Percentiles rank a stretch among this genome's conserved stretches.
These are phyloP conservation scores for Quercus rubra DNA, from an alignment of 306 rosid genomes.

Conservation along the genomic window DNA sequence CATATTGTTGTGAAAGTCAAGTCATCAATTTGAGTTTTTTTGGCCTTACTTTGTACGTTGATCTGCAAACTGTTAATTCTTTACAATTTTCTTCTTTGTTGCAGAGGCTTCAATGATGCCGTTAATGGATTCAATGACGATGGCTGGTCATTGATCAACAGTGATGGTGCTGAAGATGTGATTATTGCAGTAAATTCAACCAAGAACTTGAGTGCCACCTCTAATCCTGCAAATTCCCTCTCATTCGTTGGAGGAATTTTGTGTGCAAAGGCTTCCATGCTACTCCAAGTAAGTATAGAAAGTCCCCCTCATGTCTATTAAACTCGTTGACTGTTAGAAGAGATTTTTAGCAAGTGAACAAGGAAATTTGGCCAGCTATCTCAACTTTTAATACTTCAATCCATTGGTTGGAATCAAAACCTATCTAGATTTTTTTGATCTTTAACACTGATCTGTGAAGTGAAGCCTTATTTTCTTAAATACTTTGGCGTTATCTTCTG, in stretches of 20 bases:
- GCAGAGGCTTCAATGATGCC: slow-evolving; percentile 94
- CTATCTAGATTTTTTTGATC: background rate
- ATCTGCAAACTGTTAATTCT: background rate
- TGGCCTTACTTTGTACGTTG: background rate
- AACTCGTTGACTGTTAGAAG: background rate
- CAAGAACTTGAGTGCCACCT: slow-evolving; percentile 60
- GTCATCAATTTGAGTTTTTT: background rate
- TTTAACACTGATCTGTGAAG: background rate
- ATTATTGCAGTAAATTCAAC: slow-evolving; percentile 73
- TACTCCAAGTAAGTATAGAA: slow-evolving; percentile 72
- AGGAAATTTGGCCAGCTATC: background rate
- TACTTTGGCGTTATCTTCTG: background rate
- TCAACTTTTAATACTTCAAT: background rate
- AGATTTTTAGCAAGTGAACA: background rate
- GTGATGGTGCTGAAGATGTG: slow-evolving; percentile 91
- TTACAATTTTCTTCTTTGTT: background rate
- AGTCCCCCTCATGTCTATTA: background rate
- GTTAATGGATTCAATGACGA: slow-evolving; percentile 96
- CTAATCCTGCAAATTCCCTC: slow-evolving; percentile 68
- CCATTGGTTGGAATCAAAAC: background rate
- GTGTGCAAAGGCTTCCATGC: slow-evolving; percentile 97
- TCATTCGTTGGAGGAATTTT: slow-evolving; percentile 85
- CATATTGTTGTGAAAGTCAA: background rate
- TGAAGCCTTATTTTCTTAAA: background rate
- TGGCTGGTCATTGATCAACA: slow-evolving; percentile 83